Percentiles rank a stretch among this genome's conserved stretches.
phyloP scores from a whole-genome alignment of 495 filamentous ascomycete genomes.

The Lentithecium fluviatile region DNA sequence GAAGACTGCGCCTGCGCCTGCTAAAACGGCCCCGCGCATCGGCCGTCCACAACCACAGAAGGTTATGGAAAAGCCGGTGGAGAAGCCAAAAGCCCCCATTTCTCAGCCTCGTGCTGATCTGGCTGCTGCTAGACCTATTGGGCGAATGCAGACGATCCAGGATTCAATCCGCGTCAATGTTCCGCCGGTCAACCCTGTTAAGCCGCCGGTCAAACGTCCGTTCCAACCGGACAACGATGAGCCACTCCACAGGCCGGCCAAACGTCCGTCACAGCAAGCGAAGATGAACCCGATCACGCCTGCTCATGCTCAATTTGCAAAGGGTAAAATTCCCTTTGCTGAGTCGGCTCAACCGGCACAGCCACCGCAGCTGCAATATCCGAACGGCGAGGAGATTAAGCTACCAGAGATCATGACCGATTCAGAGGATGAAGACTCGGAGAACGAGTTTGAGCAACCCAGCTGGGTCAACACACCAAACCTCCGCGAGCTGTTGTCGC shows the following conservation, averaged over 20 bases:
- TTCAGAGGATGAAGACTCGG: conserved; percentile 75
- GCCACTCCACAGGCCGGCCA: conserved; percentile 49
- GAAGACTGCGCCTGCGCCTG: conserved; percentile 1
- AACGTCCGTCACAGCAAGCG: conserved; percentile 54
- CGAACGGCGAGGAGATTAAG: conserved; percentile 75
- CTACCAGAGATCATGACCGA: conserved; percentile 88
- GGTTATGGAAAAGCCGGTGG: conserved; percentile 11
- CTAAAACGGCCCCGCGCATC: conserved; percentile 16
- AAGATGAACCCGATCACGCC: conserved; percentile 50
- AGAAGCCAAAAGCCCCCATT: conserved; percentile 20
- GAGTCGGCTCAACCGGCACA: conserved; percentile 48
- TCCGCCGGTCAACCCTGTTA: conserved; percentile 62
- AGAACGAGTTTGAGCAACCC: conserved; percentile 61
- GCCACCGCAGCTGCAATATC: conserved; percentile 72
- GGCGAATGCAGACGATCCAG: conserved; percentile 55
- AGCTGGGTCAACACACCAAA: conserved; percentile 83
- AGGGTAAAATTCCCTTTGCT: conserved; percentile 86
- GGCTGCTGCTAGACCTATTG: conserved; percentile 52
- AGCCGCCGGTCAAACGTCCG: conserved; percentile 59
- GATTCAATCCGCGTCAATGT: conserved; percentile 52
- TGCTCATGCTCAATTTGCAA: conserved; percentile 59
- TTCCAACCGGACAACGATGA: conserved; percentile 57
- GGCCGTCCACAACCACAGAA: conserved; percentile 14
- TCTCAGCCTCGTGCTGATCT: conserved; percentile 51
- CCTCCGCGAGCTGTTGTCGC: conserved; percentile 63